These are phyloP conservation scores for Porpolomopsis calyptriformis DNA, from an alignment of 768 basidiomycete species.

Conservation along the genomic window DNA sequence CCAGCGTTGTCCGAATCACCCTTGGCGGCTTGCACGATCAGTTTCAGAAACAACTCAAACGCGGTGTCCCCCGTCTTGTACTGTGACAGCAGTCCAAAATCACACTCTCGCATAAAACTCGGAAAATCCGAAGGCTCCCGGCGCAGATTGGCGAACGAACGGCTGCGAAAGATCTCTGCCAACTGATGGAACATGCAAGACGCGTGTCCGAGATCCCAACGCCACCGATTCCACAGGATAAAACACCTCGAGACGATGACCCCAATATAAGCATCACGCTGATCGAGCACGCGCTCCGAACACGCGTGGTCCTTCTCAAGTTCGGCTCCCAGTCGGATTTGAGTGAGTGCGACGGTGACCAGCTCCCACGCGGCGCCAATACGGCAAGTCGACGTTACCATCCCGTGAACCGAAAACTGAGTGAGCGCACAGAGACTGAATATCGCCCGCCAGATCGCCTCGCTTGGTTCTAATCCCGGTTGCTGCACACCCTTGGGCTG, in stretches of 20 bases:
- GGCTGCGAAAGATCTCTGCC: conserved; percentile 62
- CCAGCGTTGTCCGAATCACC: conserved; percentile 18
- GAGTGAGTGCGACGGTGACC: conserved; percentile 44
- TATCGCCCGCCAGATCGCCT: conserved; percentile 60
- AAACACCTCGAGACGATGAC: conserved; percentile 64
- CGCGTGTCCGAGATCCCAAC: conserved; percentile 56
- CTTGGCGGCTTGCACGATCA: conserved; percentile 56
- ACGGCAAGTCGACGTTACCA: conserved; percentile 23
- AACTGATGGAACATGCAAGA: conserved; percentile 51
- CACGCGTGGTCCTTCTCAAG: conserved; percentile 31
- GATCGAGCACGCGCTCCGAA: conserved; percentile 29
- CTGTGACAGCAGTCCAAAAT: conserved; percentile 42
- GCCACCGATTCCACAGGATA: conserved; percentile 63
- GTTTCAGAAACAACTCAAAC: conserved; percentile 71
- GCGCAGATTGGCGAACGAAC: conserved; percentile 64
- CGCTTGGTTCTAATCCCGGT: conserved; percentile 39
- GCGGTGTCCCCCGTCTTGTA: conserved; percentile 53
- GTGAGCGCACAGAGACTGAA: conserved; percentile 65
- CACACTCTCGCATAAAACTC: conserved; percentile 47
- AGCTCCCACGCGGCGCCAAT: conserved; percentile 59
- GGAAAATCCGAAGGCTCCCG: conserved; percentile 59
- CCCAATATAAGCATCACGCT: conserved; percentile 62
- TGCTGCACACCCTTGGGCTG: conserved; percentile 14
- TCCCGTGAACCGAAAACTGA: conserved; percentile 57
- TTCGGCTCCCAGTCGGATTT: conserved; percentile 46